A percentile compares a stretch with the other conserved stretches of the same genome.
Conservation (phyloP, 1,284 basidiomycete species). For the Tilletia indica region DNA sequence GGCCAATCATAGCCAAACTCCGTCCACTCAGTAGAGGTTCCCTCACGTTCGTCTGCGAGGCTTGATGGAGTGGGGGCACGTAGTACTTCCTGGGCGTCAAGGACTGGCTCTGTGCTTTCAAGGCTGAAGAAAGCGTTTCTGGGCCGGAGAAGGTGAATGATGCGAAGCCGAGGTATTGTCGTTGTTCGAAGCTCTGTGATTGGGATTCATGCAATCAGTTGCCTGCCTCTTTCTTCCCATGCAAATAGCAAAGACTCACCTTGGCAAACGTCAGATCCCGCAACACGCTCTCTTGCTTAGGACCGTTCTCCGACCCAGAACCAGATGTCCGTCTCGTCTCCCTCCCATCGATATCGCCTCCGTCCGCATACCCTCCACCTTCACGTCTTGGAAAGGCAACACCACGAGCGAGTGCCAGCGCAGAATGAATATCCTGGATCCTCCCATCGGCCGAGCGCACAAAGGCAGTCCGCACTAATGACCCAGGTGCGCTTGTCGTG, state of each 20-base stretch:
- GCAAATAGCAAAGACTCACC: not conserved
- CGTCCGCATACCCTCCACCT: not conserved
- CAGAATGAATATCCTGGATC: not conserved
- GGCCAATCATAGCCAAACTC: not conserved
- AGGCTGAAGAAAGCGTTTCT: not conserved
- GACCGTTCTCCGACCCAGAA: not conserved
- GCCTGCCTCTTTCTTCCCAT: too few relatives aligned
- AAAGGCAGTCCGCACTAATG: not conserved
- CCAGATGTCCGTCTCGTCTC: not conserved
- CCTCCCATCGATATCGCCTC: not conserved
- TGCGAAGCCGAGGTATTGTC: not conserved
- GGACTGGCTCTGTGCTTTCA: not conserved
- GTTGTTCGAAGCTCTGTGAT: not conserved
- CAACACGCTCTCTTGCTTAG: not conserved
- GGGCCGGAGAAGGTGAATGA: not conserved
- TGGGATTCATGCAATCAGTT: too few relatives aligned
- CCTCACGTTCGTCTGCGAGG: not conserved
- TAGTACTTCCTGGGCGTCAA: not conserved
- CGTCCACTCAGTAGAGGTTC: not conserved
- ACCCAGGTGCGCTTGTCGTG: too few relatives aligned
- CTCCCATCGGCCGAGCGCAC: not conserved
- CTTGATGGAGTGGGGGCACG: not conserved
- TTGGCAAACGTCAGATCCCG: slow-evolving; percentile 8
- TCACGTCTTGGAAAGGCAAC: not conserved
- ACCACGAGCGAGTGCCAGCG: not conserved